phyloP scores from a whole-genome alignment of 2,329 filamentous ascomycete genomes.

The Endocalyx cinctus region DNA sequence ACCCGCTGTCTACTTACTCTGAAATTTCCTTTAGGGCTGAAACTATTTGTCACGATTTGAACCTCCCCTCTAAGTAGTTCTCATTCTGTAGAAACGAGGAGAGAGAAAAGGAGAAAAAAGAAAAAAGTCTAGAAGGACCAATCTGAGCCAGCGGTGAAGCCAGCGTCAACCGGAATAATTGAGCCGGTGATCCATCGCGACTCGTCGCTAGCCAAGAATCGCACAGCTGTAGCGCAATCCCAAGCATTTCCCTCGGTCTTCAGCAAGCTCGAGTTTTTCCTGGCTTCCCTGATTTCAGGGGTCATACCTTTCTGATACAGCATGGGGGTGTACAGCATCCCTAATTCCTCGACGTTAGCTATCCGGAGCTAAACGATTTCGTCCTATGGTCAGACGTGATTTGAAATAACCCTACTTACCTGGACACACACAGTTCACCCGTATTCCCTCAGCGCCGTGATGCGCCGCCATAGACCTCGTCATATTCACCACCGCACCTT shows the following conservation, averaged over 20 bases:
- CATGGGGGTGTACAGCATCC: conserved; percentile 45
- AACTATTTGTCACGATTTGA: no score
- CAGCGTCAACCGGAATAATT: conserved; percentile 38
- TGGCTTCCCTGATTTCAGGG: conserved; percentile 30
- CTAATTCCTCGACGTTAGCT: conserved; percentile 12
- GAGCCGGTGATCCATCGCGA: conserved; percentile 40
- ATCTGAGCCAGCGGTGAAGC: conserved; percentile 30
- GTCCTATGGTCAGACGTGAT: no score
- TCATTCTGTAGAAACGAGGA: no score
- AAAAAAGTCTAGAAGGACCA: no score
- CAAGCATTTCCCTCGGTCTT: conserved; percentile 39
- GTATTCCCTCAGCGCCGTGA: conserved; percentile 39
- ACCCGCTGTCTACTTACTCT: no score
- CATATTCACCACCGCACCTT: conserved; percentile 47
- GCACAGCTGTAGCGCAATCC: conserved; percentile 36
- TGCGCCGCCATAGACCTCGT: conserved; percentile 48
- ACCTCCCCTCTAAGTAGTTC: no score
- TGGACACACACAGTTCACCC: conserved; percentile 47
- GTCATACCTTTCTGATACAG: conserved; percentile 36
- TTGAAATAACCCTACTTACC: conserved; percentile 19
- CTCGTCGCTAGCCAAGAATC: conserved; percentile 35
- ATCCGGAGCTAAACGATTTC: neutral
- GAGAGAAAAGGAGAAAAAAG: no score
- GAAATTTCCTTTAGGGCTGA: no score
- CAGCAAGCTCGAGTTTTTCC: conserved; percentile 34